phyloP scores from a whole-genome alignment of 352 stramenopile genomes.

The Ochromonadaceae sp. region DNA sequence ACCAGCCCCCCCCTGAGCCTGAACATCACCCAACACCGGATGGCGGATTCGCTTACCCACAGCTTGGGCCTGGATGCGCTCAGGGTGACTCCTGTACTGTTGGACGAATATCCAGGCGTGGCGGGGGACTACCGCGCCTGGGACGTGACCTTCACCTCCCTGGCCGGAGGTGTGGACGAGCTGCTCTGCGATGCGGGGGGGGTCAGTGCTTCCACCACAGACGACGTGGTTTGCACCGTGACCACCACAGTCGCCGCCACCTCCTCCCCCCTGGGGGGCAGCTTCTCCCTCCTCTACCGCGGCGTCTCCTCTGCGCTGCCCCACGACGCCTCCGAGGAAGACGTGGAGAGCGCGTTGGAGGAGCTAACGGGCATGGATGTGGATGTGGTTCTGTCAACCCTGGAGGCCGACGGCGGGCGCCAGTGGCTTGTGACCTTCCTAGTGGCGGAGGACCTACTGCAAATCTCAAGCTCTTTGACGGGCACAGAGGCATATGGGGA shows the following conservation, averaged over 20 bases:
- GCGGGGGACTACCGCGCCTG: constrained; percentile 8
- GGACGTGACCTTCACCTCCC: constrained; percentile 2
- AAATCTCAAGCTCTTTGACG: not conserved
- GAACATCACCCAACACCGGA: not conserved
- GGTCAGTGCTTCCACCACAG: not conserved
- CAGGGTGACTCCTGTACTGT: not conserved
- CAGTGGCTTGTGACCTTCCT: constrained; percentile 12
- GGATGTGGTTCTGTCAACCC: not conserved
- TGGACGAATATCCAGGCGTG: not conserved
- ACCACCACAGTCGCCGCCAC: not conserved
- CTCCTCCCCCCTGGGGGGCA: not conserved
- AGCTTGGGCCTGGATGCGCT: not conserved
- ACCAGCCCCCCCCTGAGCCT: not conserved
- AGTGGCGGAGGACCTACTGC: not conserved
- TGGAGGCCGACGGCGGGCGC: not conserved
- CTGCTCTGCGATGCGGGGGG: not conserved
- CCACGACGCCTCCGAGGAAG: not conserved
- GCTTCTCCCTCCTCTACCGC: not conserved
- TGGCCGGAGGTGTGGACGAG: not conserved
- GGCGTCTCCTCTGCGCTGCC: not conserved
- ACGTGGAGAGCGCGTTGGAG: not conserved
- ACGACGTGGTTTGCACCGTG: not conserved
- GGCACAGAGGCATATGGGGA: not conserved
- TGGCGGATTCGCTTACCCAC: not conserved
- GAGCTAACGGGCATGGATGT: not conserved